phyloP scores from a whole-genome alignment of 352 stramenopile genomes.

The Pythium vanterpoolii region DNA sequence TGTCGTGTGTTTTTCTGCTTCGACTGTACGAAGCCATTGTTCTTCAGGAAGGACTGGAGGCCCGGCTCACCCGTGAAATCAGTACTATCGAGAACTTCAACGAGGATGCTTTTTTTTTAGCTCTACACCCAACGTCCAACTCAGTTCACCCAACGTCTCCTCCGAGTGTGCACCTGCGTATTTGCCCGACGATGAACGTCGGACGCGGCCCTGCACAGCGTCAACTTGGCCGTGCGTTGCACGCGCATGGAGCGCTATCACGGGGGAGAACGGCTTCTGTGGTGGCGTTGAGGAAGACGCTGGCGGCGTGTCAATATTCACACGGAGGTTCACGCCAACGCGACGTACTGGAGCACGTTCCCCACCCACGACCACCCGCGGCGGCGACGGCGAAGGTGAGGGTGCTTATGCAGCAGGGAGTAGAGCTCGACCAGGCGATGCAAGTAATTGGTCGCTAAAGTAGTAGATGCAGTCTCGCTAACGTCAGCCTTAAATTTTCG shows the following conservation, averaged over 20 bases:
- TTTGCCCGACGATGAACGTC: slow-evolving; percentile 1
- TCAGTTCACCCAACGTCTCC: no score
- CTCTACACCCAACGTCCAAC: no score
- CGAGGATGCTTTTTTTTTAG: no score
- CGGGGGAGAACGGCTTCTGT: slow-evolving; percentile 36
- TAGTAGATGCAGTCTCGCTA: not conserved
- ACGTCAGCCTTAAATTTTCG: slow-evolving; percentile 51
- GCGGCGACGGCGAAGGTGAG: not conserved
- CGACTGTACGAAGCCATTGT: no score
- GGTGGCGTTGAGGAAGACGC: slow-evolving; percentile 1
- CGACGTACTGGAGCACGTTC: slow-evolving; percentile 32
- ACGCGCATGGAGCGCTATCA: slow-evolving; percentile 33
- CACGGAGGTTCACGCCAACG: slow-evolving; percentile 50
- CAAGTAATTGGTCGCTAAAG: slow-evolving; percentile 1
- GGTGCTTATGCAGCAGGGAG: slow-evolving; percentile 9
- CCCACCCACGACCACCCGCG: not conserved
- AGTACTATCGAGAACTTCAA: no score
- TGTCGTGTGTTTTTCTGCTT: no score
- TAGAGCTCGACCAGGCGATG: slow-evolving; percentile 4
- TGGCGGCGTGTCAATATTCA: slow-evolving; percentile 42
- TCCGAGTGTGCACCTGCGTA: no score
- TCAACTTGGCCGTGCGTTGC: slow-evolving; percentile 34
- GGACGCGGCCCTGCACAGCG: slow-evolving; percentile 30
- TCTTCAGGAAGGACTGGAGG: no score
- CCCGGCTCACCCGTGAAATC: no score